These are phyloP conservation scores for Ganoderma boninense DNA, from an alignment of 1,284 basidiomycete genomes.

Conservation along the genomic window DNA sequence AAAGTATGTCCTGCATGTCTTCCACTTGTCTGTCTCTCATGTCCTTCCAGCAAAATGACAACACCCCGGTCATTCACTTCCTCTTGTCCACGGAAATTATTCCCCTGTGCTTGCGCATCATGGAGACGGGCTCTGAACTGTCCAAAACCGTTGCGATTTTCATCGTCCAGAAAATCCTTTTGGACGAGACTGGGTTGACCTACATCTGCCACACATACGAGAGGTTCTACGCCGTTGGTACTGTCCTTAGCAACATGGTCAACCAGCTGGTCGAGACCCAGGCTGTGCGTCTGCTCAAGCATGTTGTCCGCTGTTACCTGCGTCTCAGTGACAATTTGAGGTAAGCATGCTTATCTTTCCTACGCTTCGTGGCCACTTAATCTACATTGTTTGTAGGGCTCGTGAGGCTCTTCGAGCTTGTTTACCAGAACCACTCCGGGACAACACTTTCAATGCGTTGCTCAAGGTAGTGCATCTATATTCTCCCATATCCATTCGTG, in stretches of 20 bases:
- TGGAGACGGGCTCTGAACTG: slow-evolving; percentile 99
- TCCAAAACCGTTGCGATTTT: slow-evolving; percentile 99
- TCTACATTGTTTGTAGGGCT: slow-evolving; percentile 62
- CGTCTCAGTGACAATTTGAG: slow-evolving; percentile 96
- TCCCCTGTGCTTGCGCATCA: slow-evolving; percentile 97
- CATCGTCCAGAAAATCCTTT: slow-evolving; percentile 99
- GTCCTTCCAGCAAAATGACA: slow-evolving; percentile 90
- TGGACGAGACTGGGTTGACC: slow-evolving; percentile 97
- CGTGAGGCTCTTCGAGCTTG: slow-evolving; percentile 96
- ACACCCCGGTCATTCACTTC: slow-evolving; percentile 99
- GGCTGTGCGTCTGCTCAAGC: slow-evolving; percentile 95
- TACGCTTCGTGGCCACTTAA: background rate
- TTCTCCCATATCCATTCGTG: background rate
- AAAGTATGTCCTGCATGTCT: slow-evolving; percentile 63
- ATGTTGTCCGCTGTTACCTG: slow-evolving; percentile 98
- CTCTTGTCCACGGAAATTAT: slow-evolving; percentile 99
- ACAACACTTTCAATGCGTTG: slow-evolving; percentile 92
- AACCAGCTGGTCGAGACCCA: slow-evolving; percentile 96
- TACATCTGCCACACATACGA: slow-evolving; percentile 99
- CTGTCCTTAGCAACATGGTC: slow-evolving; percentile 99
- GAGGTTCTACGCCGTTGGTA: slow-evolving; percentile 98
- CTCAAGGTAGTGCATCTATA: slow-evolving; percentile 71
- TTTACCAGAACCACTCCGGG: slow-evolving; percentile 95
- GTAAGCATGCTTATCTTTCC: slow-evolving; percentile 51
- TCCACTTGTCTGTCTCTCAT: slow-evolving; percentile 8